Evolutionary conservation across 495 filamentous ascomycete species (phyloP), one percentile per base, ranked within the genome.

Genomic region (Talaromyces liani): DNA sequence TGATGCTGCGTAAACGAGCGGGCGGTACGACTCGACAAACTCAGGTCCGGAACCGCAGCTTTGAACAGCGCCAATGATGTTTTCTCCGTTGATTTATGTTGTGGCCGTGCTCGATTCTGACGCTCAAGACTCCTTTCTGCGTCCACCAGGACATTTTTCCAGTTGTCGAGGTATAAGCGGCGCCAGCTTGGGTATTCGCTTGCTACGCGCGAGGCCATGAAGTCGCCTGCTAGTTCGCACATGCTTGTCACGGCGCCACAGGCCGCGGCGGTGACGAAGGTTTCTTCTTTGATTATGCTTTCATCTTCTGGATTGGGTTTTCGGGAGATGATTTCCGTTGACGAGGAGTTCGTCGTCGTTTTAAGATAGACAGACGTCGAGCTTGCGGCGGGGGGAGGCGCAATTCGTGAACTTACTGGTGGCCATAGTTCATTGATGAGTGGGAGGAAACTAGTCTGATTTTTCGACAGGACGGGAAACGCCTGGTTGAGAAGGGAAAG

Each of bases 351-450:
- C 10, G 53, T 27, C 4, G 53, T 27, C 22, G 49, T 12, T 9
- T 0, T 58, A 22, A 70, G 18, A 7, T 74, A 89, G 8, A 73
- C 72, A 6, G 72, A 72, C 6, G 71, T 62, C 24, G 65, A 58
- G 41, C 25, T 41, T 33, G 49, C 56, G 18, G 72, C 88, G 1
- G 75, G 67, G 4, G 78, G 77, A 33, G 78, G 74, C 16, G 65
- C 70, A 36, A 97, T 80, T 36, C 91, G 82, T 4, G 82, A 73
- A 0, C 90, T 74, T 9, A 96, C 77, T 5, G 91, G 84, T 0
- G 92, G 91, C 91, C 92, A 98, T 25, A 97, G 75, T 4, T 90
- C 89, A 71, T 96, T 91, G 55, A 97, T 86, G 3, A 97, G 79
- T 0, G 94, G 94, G 1, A 98, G 79, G 70, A 96, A 97, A 12